phyloP scores from a whole-genome alignment of 306 rosid species.

The Vigna hirtella region DNA sequence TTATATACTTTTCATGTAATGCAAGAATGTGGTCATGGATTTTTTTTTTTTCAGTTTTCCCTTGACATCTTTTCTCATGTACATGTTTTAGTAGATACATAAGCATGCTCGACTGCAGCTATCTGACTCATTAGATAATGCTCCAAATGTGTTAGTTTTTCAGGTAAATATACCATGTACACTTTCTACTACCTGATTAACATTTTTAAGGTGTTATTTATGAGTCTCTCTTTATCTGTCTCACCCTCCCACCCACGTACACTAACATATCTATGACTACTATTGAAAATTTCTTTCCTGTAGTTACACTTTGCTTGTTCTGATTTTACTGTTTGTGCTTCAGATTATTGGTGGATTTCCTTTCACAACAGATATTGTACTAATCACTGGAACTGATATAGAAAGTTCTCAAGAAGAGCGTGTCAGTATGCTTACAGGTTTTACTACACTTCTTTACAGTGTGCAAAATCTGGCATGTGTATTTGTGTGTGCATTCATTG shows the following conservation, averaged over 20 bases:
- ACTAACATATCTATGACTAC: neutral
- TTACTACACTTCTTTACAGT: slow-evolving; percentile 24
- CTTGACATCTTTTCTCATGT: slow-evolving; percentile 41
- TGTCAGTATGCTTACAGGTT: slow-evolving; percentile 84
- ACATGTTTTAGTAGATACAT: slow-evolving; percentile 58
- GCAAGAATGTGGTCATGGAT: slow-evolving; percentile 33
- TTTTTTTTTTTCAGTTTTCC: slow-evolving; percentile 13
- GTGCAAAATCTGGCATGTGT: slow-evolving; percentile 33
- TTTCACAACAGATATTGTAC: slow-evolving; percentile 72
- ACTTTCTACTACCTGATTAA: neutral
- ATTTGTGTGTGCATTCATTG: slow-evolving; percentile 28
- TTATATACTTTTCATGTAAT: slow-evolving; percentile 23
- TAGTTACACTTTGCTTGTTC: slow-evolving; percentile 29
- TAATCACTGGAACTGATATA: slow-evolving; percentile 73
- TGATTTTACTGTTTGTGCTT: slow-evolving; percentile 34
- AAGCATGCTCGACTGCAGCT: slow-evolving; percentile 72
- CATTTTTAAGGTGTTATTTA: no score
- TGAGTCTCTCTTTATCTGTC: neutral
- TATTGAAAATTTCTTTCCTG: slow-evolving; percentile 28
- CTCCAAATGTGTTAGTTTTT: slow-evolving; percentile 80
- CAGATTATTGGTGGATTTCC: slow-evolving; percentile 87
- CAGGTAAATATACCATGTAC: slow-evolving; percentile 64
- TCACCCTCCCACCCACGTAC: neutral
- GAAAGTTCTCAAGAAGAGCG: slow-evolving; percentile 69
- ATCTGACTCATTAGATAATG: slow-evolving; percentile 71